Conservation (phyloP, 495 filamentous ascomycete species). For the Xylaria intraflava region DNA sequence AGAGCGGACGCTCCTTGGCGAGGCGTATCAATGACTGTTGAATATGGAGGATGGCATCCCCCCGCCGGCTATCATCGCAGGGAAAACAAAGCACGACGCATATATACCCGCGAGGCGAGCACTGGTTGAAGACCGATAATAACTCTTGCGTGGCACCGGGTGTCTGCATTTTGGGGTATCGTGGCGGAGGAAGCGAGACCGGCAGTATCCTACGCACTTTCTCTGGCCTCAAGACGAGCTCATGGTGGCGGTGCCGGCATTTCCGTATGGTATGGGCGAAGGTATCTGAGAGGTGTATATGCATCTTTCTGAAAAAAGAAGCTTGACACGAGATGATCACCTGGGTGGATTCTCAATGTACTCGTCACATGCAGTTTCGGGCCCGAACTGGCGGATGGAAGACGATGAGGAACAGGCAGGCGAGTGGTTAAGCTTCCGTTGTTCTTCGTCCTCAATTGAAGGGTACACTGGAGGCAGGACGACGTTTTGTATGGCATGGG, state of each 20-base stretch:
- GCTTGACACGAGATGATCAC: background rate
- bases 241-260: slow-evolving; percentile 1
- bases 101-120: slow-evolving; percentile 28
- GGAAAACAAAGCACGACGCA: slow-evolving; percentile 31
- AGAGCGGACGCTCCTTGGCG: slow-evolving; percentile 23
- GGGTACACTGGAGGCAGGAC: background rate
- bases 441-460: background rate
- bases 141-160: slow-evolving; percentile 12
- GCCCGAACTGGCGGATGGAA: background rate
- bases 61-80: slow-evolving; percentile 19
- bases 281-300: slow-evolving; percentile 7
- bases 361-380: background rate
- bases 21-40: slow-evolving; percentile 20
- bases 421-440: background rate
- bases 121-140: slow-evolving; percentile 31
- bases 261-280: slow-evolving; percentile 6
- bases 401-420: background rate
- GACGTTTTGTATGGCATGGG: slow-evolving; percentile 1
- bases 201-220: slow-evolving; percentile 4
- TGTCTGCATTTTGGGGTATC: slow-evolving; percentile 3
- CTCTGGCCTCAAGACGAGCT: background rate
- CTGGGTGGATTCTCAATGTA: background rate
- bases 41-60: slow-evolving; percentile 22
- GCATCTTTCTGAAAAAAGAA: slow-evolving; percentile 4
- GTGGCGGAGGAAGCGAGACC: background rate